Conservation (phyloP, 192 early-diverging fungal genomes). For the Chytriomyces hyalinus region DNA sequence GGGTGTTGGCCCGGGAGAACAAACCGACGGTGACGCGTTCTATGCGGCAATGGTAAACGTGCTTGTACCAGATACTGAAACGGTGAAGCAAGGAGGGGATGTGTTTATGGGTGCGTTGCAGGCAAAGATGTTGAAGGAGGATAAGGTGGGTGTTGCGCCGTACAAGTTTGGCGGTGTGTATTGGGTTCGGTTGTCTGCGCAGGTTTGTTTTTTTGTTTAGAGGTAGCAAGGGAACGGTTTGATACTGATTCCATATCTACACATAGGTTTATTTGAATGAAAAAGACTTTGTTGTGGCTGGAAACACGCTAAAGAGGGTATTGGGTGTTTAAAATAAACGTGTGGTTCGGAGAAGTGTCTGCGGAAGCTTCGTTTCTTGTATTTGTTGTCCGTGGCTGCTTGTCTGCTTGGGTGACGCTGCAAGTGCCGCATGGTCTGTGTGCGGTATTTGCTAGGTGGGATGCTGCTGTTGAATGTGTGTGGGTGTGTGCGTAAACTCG, state of each 20-base stretch:
- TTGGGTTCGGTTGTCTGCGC: conserved; percentile 62
- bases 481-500: no score
- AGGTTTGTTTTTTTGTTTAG: conserved; percentile 26
- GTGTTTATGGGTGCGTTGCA: conserved; percentile 23
- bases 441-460: no score
- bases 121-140: conserved; percentile 41
- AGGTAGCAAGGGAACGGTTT: no score
- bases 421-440: no score
- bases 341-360: no score
- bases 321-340: not conserved
- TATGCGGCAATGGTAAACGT: conserved; percentile 67
- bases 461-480: no score
- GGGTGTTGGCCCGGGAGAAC: conserved; percentile 7
- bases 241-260: no score
- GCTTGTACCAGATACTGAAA: conserved; percentile 14
- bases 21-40: conserved; percentile 45
- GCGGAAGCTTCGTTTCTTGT: no score
- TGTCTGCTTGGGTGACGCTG: no score
- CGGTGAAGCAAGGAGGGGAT: conserved; percentile 19
- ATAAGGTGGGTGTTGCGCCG: conserved; percentile 41
- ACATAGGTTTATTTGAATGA: conserved; percentile 11
- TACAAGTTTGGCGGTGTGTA: conserved; percentile 58
- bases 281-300: conserved; percentile 5
- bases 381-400: no score
- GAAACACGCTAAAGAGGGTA: not conserved